A percentile compares a stretch with the other conserved stretches of the same genome.
These are phyloP conservation scores for Fusarium euwallaceae DNA, from an alignment of 2,329 filamentous ascomycete species.

Conservation along the genomic window DNA sequence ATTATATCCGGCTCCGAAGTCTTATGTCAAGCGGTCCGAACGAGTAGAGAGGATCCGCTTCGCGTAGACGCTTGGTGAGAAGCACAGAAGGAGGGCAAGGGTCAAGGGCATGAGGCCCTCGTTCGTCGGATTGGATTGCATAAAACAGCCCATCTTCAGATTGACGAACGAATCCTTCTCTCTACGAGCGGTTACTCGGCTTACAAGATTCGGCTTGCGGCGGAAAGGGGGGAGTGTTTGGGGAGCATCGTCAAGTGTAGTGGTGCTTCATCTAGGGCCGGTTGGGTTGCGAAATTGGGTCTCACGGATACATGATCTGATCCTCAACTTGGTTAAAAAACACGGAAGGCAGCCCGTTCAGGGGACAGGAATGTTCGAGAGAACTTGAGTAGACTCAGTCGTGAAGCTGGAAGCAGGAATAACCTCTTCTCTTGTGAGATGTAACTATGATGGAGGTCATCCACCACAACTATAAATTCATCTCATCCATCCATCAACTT, in stretches of 20 bases:
- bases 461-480: constrained; percentile 26
- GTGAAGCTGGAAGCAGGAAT: background rate
- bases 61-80: constrained; percentile 3
- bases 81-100: background rate
- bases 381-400: background rate
- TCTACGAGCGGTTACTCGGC: background rate
- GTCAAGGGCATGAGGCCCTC: background rate
- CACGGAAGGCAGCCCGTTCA: background rate
- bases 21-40: constrained; percentile 4
- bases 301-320: constrained; percentile 1
- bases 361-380: background rate
- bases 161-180: background rate
- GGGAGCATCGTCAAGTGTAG: constrained; percentile 1
- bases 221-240: constrained; percentile 5
- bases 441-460: constrained; percentile 11
- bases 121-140: background rate
- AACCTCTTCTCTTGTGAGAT: constrained; percentile 6
- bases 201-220: background rate
- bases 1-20: constrained; percentile 34
- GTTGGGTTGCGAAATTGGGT: background rate
- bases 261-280: background rate
- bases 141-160: background rate
- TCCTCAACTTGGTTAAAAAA: constrained; percentile 1
- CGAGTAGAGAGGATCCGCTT: background rate
- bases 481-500: constrained; percentile 7